phyloP scores from a whole-genome alignment of 2,329 filamentous ascomycete species.

The Chaetothyriales sp. region DNA sequence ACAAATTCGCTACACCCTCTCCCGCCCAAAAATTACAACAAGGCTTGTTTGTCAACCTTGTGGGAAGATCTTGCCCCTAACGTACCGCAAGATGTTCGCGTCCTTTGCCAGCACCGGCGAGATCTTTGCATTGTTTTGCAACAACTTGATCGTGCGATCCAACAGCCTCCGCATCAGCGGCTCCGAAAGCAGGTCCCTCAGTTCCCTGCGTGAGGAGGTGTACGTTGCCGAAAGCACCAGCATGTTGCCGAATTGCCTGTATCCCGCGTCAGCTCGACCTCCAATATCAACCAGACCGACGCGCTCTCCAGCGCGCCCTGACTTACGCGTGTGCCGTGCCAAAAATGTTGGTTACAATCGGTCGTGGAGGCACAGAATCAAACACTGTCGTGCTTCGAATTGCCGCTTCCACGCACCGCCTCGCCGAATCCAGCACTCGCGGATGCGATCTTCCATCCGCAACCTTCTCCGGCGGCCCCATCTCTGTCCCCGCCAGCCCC shows the following conservation, averaged over 20 bases:
- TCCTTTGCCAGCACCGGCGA: conserved; percentile 64
- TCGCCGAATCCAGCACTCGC: conserved; percentile 35
- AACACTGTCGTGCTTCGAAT: conserved; percentile 79
- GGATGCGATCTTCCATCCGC: conserved; percentile 8
- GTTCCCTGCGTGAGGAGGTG: conserved; percentile 42
- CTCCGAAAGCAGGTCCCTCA: conserved; percentile 45
- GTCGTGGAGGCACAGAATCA: conserved; percentile 48
- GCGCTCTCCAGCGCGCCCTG: too few species aligned
- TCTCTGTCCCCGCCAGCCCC: conserved; percentile 10
- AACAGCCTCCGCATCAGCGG: conserved; percentile 49
- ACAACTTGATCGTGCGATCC: conserved; percentile 60
- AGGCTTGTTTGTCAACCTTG: not conserved
- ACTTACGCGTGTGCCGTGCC: conserved; percentile 92
- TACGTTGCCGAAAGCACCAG: conserved; percentile 76
- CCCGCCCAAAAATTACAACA: not conserved
- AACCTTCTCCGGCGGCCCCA: conserved; percentile 18
- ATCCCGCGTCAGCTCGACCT: conserved; percentile 17
- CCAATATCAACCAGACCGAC: not conserved
- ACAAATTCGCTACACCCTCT: not conserved
- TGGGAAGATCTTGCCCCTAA: conserved; percentile 30
- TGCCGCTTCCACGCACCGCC: conserved; percentile 56
- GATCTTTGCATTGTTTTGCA: conserved; percentile 54
- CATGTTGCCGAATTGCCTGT: conserved; percentile 90
- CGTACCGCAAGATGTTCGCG: conserved; percentile 54
- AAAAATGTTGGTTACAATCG: conserved; percentile 90